Evolutionary conservation across 1,284 basidiomycete genomes (phyloP), one percentile per base, ranked within the genome.

Genomic region (Trichosporon ovoides): DNA sequence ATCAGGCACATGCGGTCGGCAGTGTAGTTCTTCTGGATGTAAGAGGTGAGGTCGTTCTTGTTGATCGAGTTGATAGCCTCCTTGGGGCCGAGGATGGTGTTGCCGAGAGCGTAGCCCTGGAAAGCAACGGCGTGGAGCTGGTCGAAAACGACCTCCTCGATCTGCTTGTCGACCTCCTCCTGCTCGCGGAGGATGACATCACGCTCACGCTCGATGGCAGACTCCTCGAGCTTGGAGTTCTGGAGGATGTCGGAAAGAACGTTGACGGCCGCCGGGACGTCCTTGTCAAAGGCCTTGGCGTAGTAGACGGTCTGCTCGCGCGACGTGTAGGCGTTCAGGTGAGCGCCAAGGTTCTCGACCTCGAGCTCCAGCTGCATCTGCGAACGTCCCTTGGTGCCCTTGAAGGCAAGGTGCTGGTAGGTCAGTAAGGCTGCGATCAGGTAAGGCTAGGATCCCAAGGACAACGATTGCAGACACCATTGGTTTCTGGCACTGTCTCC

Each of bases 221-320:
- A 70, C 61, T 78, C 80, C 73, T 99, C 96, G 56, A 98, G 83
- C 82, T 95, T 98, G 37, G 92, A 95, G 81, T 95, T 96, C 79
- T 97, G 94, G 52, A 98, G 84, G 71, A 98, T 98, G 79, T 99
- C 95, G 69, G 89, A 89, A 77, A 99, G 92, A 80, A 99, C 96
- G 79, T 97, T 92, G 61, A 98, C 93, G 33, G 91, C 86, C 60
- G 84, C 84, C 34, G 86, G 85, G 19, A 98, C 91, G 77, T 98
- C 96, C 82, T 95, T 89, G 77, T 89, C 85, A 86, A 99, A 98
- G 74, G 90, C 88, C 84, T 98, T 98, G 74, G 95, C 95, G 77
- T 98, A 98, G 83, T 98, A 99, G 64, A 98, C 94, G 33, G 96
- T 99, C 81, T 98, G 95, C 81, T 98, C 95, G 66, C 95, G 86